phyloP scores from a whole-genome alignment of 495 filamentous ascomycete species.

The Penicillium nucicola region DNA sequence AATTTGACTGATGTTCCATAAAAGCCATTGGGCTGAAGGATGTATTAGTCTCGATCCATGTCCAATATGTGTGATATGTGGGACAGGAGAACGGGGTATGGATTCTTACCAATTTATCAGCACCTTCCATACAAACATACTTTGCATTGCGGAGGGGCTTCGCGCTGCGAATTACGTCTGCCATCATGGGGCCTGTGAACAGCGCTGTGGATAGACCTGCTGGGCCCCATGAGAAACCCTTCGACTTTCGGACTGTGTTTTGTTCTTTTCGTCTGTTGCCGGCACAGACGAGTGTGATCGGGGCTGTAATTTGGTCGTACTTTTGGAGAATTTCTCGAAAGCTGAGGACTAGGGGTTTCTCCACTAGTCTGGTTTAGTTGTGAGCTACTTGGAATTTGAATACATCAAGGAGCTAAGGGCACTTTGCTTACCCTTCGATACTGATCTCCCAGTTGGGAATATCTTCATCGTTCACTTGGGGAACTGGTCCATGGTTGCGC shows the following conservation, averaged over 20 bases:
- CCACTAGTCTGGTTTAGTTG: constrained; percentile 54
- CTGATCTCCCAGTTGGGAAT: constrained; percentile 81
- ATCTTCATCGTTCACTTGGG: constrained; percentile 67
- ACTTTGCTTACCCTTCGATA: constrained; percentile 66
- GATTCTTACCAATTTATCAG: constrained; percentile 66
- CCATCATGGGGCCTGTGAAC: constrained; percentile 81
- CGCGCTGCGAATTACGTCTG: constrained; percentile 67
- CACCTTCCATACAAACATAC: constrained; percentile 93
- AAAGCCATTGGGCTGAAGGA: constrained; percentile 70
- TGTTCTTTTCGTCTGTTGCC: constrained; percentile 95
- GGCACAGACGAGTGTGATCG: constrained; percentile 89
- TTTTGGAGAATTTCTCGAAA: constrained; percentile 71
- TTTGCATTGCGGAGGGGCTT: constrained; percentile 67
- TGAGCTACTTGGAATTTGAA: constrained; percentile 3
- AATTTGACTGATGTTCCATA: constrained; percentile 90
- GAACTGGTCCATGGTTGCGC: constrained; percentile 90
- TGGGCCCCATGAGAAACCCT: constrained; percentile 95
- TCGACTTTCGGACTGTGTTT: constrained; percentile 85
- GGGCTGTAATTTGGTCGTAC: constrained; percentile 82
- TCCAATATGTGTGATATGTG: background rate
- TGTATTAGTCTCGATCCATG: background rate
- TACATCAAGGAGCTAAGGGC: background rate
- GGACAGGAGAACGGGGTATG: no score
- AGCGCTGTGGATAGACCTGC: constrained; percentile 86
- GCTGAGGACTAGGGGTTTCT: constrained; percentile 69